These are phyloP conservation scores for Yamadazyma nakazawae DNA, from an alignment of 805 yeast genomes.

Conservation along the genomic window DNA sequence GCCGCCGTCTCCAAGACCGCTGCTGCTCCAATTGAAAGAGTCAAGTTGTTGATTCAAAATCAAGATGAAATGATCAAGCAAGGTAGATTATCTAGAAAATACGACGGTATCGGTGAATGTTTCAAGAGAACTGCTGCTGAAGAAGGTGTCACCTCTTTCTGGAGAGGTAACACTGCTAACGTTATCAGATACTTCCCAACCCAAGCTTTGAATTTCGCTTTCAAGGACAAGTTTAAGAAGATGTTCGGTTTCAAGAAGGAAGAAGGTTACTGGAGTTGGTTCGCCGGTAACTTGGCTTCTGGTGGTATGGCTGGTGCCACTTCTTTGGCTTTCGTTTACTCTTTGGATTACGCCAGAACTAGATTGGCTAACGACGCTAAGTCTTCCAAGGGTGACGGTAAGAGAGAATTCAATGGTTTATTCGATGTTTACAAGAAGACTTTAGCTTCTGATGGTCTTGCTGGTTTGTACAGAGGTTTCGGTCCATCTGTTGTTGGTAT, in stretches of 20 bases:
- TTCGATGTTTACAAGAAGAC: constrained; percentile 96
- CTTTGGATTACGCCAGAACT: constrained; percentile 97
- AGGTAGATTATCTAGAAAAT: constrained; percentile 84
- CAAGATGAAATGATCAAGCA: constrained; percentile 98
- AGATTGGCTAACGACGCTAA: constrained; percentile 98
- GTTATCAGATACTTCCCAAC: constrained; percentile 99
- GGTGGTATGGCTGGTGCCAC: constrained; percentile 99
- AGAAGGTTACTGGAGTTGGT: constrained; percentile 90
- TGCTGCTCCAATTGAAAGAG: constrained; percentile 97
- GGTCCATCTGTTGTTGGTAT: constrained; percentile 98
- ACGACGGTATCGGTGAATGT: constrained; percentile 90
- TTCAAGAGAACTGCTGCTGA: constrained; percentile 91
- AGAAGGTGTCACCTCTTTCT: constrained; percentile 90
- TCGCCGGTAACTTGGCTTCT: constrained; percentile 97
- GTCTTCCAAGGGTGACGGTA: constrained; percentile 77
- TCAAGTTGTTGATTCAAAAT: constrained; percentile 92
- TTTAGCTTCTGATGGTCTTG: constrained; percentile 91
- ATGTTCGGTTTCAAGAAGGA: constrained; percentile 97
- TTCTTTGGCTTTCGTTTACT: constrained; percentile 88
- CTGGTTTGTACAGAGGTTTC: constrained; percentile 99
- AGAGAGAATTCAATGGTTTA: constrained; percentile 94
- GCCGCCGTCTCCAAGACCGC: constrained; percentile 98
- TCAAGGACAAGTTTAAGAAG: constrained; percentile 95
- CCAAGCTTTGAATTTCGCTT: constrained; percentile 97
- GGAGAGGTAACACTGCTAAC: constrained; percentile 99